Conservation (phyloP, 2,329 filamentous ascomycete genomes). For the Fusarium sp. region DNA sequence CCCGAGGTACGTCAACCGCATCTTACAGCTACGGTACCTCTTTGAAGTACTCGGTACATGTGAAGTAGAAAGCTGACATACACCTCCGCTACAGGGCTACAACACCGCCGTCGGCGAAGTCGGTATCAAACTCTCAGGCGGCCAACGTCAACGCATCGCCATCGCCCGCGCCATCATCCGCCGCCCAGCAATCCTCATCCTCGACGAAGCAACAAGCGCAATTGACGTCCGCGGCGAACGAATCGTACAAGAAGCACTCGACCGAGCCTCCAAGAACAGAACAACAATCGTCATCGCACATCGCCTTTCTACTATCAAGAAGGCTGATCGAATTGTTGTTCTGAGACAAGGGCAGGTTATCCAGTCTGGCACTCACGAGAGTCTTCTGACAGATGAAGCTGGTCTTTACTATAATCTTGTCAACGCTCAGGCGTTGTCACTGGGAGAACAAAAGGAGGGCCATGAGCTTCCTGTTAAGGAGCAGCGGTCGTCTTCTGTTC, state of each 20-base stretch:
- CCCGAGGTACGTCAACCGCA: conserved; percentile 57
- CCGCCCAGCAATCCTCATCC: conserved; percentile 75
- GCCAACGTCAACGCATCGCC: conserved; percentile 83
- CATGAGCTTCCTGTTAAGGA: fast-evolving
- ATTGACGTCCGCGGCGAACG: conserved; percentile 65
- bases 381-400: conserved; percentile 68
- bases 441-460: conserved; percentile 55
- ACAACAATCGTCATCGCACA: conserved; percentile 82
- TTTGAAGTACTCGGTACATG: no score
- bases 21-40: no score
- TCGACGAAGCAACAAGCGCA: conserved; percentile 82
- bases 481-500: neutral
- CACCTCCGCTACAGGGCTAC: conserved; percentile 64
- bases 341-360: conserved; percentile 75
- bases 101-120: conserved; percentile 80
- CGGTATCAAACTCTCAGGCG: conserved; percentile 82
- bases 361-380: conserved; percentile 80
- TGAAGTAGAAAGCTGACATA: no score
- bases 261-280: conserved; percentile 69
- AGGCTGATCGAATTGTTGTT: conserved; percentile 83
- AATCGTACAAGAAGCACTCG: conserved; percentile 73
- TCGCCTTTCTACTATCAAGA: conserved; percentile 77
- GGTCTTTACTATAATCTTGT: conserved; percentile 77
- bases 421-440: conserved; percentile 67
- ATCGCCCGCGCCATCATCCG: conserved; percentile 81